phyloP scores from a whole-genome alignment of 192 early-diverging fungal species.

The Mycoemilia scoparia region DNA sequence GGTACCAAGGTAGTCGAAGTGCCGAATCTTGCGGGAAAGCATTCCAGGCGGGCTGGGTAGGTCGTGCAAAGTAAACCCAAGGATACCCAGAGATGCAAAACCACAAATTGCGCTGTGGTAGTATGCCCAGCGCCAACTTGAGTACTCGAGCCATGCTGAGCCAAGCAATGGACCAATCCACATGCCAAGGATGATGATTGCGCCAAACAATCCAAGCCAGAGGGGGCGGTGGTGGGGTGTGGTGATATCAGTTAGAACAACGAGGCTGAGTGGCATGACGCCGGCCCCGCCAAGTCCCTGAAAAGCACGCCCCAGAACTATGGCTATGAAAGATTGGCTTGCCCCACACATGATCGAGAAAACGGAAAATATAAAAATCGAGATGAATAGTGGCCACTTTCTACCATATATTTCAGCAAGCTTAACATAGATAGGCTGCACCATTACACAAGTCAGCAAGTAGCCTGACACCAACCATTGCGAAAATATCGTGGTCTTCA shows the following conservation, averaged over 20 bases:
- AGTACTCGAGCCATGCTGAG: slow-evolving; percentile 38
- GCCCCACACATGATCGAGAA: slow-evolving; percentile 27
- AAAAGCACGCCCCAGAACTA: slow-evolving; percentile 51
- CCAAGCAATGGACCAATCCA: slow-evolving; percentile 55
- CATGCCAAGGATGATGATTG: slow-evolving; percentile 38
- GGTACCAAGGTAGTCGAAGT: slow-evolving; percentile 39
- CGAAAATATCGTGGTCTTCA: slow-evolving; percentile 38
- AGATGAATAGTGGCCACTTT: slow-evolving; percentile 11
- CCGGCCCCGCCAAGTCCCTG: slow-evolving; percentile 55
- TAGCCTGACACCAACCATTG: slow-evolving; percentile 70
- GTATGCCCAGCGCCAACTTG: slow-evolving; percentile 50
- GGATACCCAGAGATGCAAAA: slow-evolving; percentile 26
- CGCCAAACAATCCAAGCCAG: slow-evolving; percentile 44
- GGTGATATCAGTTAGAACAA: slow-evolving; percentile 62
- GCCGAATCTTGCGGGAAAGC: slow-evolving; percentile 14
- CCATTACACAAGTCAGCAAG: slow-evolving; percentile 45
- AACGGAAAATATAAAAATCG: slow-evolving; percentile 23
- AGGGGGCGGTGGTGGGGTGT: slow-evolving; percentile 44
- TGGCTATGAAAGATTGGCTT: slow-evolving; percentile 15
- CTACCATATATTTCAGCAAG: slow-evolving; percentile 58
- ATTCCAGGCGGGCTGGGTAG: slow-evolving; percentile 23
- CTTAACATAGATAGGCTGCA: slow-evolving; percentile 67
- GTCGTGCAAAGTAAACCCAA: slow-evolving; percentile 38
- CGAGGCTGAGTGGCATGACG: slow-evolving; percentile 42
- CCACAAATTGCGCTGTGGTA: slow-evolving; percentile 64